Base-by-base conservation (phyloP, 2,329 filamentous ascomycete genomes). In the Dactylella cylindrospora region DNA sequence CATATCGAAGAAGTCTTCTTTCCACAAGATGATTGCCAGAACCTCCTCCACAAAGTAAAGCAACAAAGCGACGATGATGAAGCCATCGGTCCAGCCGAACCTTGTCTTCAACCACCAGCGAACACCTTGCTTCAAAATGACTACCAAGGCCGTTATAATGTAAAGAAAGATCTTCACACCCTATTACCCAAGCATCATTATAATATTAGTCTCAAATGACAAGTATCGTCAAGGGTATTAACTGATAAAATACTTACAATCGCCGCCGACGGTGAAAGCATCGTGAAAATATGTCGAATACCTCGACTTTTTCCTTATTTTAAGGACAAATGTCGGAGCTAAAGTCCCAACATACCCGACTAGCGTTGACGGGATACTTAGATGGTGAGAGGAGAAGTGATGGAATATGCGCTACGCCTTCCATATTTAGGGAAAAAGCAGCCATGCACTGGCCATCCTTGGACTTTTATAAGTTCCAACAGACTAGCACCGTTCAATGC, bases 91-190 rank as follows among this genome's bases (percentile, higher is more conserved):
- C 51, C 51, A 57, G 15, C 44, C 52, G 12, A 64, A 55, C 22
- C 45, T 51, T 23, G 59, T 57, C 23, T 64, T 39, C 2, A 64
- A 39, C 59, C 59, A 64, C 50, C 59, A 64, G 46, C 59, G 46
- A 17, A 64, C 59, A 13, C 45, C 50, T 32, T 57, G 52, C 20
- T 57, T 55, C 9, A 57, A n/a, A 28, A 25, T 20, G 7, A 57
- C 59, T 5, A 50, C 49, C 15, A 50, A 12, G 12, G 50, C 38
- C 1, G 57, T 38, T 10, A 54, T 3, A 26, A 62, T 13, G 43
- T 49, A 62, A 20, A 62, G 57, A 13, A 62, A 44, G 26, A 54
- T 13, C 44, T 62, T 62, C 23, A 62, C 19, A 7, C 49, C 49
- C 57, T 62, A 50, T 26, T n/a, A 28, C 2, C 5, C 13, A 19